Percentiles rank a stretch among this genome's conserved stretches.
phyloP scores from a whole-genome alignment of 2,329 filamentous ascomycete species.

The Thielaviopsis euricoi region DNA sequence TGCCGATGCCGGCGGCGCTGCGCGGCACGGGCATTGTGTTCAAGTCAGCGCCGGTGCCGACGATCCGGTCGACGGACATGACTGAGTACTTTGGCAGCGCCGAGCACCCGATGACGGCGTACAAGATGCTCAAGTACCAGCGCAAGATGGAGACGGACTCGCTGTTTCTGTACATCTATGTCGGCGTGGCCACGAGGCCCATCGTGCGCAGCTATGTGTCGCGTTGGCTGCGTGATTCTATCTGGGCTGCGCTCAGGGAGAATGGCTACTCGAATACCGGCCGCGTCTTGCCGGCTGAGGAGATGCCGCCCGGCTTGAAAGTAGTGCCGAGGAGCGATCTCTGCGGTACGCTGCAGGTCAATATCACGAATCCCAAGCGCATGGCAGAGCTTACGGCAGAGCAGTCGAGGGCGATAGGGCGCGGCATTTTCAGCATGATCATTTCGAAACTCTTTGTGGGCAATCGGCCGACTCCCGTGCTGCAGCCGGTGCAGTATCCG shows the following conservation, averaged over 20 bases:
- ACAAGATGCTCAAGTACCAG: constrained; percentile 12
- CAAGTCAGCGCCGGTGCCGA: constrained; percentile 6
- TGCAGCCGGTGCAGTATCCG: constrained; percentile 7
- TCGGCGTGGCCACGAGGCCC: constrained; percentile 4
- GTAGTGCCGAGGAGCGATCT: neutral
- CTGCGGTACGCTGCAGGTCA: constrained; percentile 8
- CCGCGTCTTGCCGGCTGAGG: constrained; percentile 3
- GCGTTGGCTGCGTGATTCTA: constrained; percentile 10
- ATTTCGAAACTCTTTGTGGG: neutral
- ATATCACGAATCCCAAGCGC: constrained; percentile 3
- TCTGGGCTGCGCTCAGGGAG: constrained; percentile 10
- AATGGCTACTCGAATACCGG: constrained; percentile 8
- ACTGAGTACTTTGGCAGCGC: constrained; percentile 3
- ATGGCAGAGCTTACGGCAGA: neutral
- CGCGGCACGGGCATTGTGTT: neutral
- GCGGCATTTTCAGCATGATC: neutral
- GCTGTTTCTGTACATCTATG: constrained; percentile 11
- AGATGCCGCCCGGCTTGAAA: neutral
- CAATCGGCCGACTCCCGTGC: neutral
- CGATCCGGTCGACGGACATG: constrained; percentile 7
- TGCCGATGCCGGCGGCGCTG: neutral
- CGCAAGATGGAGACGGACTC: constrained; percentile 6
- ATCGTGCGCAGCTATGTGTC: constrained; percentile 10
- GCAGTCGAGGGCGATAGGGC: constrained; percentile 2
- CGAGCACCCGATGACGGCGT: constrained; percentile 10